phyloP scores from a whole-genome alignment of 1,284 basidiomycete genomes.

The Hemileia vastatrix region DNA sequence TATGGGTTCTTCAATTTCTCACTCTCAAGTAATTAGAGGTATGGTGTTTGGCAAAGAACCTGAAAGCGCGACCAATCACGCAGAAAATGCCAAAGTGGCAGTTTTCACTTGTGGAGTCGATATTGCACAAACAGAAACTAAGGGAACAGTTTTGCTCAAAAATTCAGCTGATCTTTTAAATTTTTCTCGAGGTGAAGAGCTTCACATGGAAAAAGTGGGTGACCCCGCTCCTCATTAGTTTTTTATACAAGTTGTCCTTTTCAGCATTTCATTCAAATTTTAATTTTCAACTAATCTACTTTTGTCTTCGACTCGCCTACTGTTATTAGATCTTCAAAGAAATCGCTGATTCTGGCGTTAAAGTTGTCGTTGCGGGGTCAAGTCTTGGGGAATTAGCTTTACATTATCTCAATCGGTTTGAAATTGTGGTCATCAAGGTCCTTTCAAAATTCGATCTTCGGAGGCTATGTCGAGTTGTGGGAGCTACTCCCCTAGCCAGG shows the following conservation, averaged over 20 bases:
- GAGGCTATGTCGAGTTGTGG: slow-evolving; percentile 83
- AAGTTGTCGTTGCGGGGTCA: slow-evolving; percentile 84
- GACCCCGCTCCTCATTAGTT: not conserved
- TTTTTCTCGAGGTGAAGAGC: slow-evolving; percentile 90
- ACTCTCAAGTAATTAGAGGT: slow-evolving; percentile 81
- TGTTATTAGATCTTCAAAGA: slow-evolving; percentile 78
- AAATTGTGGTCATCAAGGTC: slow-evolving; percentile 92
- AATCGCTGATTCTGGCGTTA: slow-evolving; percentile 89
- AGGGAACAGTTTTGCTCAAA: slow-evolving; percentile 93
- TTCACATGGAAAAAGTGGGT: slow-evolving; percentile 78
- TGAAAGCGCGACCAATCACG: slow-evolving; percentile 77
- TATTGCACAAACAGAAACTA: slow-evolving; percentile 94
- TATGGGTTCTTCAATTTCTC: slow-evolving; percentile 76
- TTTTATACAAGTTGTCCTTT: not conserved
- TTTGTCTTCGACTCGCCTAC: not conserved
- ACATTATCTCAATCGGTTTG: slow-evolving; percentile 89
- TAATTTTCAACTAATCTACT: no score
- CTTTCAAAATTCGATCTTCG: slow-evolving; percentile 97
- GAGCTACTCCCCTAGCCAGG: slow-evolving; percentile 89
- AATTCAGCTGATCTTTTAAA: slow-evolving; percentile 94
- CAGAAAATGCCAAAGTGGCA: slow-evolving; percentile 73
- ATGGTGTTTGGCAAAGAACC: slow-evolving; percentile 98
- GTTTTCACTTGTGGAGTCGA: slow-evolving; percentile 90
- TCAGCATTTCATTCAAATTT: not conserved
- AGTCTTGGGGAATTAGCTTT: slow-evolving; percentile 89